These are phyloP conservation scores for Sphagnum contortum DNA, from an alignment of 225 moss, liverwort and hornwort genomes.

Conservation along the genomic window DNA sequence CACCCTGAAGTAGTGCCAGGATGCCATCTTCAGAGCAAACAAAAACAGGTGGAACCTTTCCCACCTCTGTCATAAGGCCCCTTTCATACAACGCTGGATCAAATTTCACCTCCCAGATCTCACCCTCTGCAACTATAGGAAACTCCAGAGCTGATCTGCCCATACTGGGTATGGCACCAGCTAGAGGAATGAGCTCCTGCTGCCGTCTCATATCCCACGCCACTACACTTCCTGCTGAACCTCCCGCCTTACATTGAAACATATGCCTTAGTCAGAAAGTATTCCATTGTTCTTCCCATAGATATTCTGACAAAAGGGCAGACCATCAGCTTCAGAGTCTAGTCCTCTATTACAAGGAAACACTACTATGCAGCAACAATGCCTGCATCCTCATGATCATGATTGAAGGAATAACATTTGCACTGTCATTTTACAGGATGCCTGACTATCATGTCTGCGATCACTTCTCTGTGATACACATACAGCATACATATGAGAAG, in stretches of 20 bases:
- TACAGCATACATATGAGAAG: no score
- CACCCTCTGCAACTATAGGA: slow-evolving; percentile 50
- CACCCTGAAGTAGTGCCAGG: slow-evolving; percentile 71
- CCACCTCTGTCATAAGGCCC: slow-evolving; percentile 58
- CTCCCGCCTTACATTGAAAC: slow-evolving; percentile 54
- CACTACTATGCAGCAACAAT: neutral
- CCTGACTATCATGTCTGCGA: no score
- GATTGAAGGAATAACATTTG: neutral
- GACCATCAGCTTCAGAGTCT: neutral
- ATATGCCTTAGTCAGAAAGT: no score
- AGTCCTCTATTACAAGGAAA: neutral
- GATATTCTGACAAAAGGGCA: slow-evolving; percentile 5
- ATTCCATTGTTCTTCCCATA: no score
- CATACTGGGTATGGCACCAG: slow-evolving; percentile 46
- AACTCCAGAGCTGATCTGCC: slow-evolving; percentile 16
- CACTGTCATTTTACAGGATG: no score
- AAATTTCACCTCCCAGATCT: slow-evolving; percentile 86
- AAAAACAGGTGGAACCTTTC: slow-evolving; percentile 76
- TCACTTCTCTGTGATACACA: no score
- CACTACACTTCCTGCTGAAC: slow-evolving; percentile 67
- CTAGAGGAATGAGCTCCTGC: slow-evolving; percentile 66
- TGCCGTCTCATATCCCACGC: slow-evolving; percentile 93
- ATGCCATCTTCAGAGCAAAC: slow-evolving; percentile 96
- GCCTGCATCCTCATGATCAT: neutral
- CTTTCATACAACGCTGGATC: slow-evolving; percentile 66